Percentiles rank a stretch among this genome's conserved stretches.
Conservation (phyloP, 1,284 basidiomycete species). For the Cryptococcus maquisensis region DNA sequence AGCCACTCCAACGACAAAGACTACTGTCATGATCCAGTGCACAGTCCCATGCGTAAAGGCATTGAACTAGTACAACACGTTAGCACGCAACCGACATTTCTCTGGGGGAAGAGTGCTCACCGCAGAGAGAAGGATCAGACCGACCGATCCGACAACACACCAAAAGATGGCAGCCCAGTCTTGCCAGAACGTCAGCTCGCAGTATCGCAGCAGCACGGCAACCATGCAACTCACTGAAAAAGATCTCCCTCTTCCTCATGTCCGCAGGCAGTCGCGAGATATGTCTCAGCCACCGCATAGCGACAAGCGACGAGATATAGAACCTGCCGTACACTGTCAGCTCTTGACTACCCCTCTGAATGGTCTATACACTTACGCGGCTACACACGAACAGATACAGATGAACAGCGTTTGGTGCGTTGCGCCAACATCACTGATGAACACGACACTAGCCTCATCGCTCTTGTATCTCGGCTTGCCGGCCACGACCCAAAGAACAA, state of each 20-base stretch:
- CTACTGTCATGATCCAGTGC: constrained; percentile 53
- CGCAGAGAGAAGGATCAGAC: constrained; percentile 49
- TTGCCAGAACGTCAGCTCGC: constrained; percentile 6
- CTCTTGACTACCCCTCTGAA: background rate
- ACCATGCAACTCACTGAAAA: constrained; percentile 29
- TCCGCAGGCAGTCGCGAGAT: constrained; percentile 52
- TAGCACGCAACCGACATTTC: background rate
- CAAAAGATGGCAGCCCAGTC: constrained; percentile 51
- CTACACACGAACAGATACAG: constrained; percentile 33
- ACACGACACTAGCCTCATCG: constrained; percentile 48
- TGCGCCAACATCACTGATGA: constrained; percentile 52
- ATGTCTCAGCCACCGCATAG: constrained; percentile 53
- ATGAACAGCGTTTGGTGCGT: constrained; percentile 49
- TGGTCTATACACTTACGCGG: constrained; percentile 16
- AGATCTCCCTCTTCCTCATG: constrained; percentile 43
- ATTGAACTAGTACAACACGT: constrained; percentile 35
- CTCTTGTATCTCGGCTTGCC: constrained; percentile 45
- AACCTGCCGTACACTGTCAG: constrained; percentile 14
- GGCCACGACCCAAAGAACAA: constrained; percentile 46
- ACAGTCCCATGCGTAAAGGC: constrained; percentile 48
- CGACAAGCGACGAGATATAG: constrained; percentile 48
- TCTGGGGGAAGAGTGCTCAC: constrained; percentile 26
- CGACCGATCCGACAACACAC: constrained; percentile 47
- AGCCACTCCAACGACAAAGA: constrained; percentile 53
- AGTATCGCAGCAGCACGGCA: background rate